phyloP scores from a whole-genome alignment of 73 alveolate genomes.

The Stentor coeruleus region DNA sequence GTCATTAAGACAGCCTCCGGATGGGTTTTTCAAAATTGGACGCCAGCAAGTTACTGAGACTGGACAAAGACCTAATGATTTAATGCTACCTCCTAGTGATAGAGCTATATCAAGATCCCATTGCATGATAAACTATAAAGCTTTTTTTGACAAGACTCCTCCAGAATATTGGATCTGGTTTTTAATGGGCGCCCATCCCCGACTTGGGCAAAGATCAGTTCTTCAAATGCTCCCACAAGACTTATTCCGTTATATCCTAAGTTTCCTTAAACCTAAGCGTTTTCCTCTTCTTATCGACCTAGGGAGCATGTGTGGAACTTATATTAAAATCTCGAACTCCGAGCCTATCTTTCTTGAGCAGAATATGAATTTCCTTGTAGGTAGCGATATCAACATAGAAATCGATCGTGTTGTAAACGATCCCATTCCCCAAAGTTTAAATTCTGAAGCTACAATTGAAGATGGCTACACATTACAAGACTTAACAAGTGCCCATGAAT shows the following conservation, averaged over 20 bases:
- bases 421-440: neutral
- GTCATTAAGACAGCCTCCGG: neutral
- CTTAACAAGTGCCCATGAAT: neutral
- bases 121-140: conserved; percentile 49
- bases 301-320: conserved; percentile 70
- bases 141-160: conserved; percentile 35
- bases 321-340: conserved; percentile 38
- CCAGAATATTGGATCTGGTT: conserved; percentile 36
- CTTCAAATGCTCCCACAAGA: conserved; percentile 43
- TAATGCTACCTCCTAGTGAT: conserved; percentile 67
- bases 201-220: conserved; percentile 47
- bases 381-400: neutral
- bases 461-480: neutral
- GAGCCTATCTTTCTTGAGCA: neutral
- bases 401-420: neutral
- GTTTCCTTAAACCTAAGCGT: conserved; percentile 42
- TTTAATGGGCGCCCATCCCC: conserved; percentile 45
- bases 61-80: conserved; percentile 65
- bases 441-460: neutral
- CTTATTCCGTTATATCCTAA: conserved; percentile 46
- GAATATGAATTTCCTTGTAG: conserved; percentile 2
- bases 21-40: conserved; percentile 44
- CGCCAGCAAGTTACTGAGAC: conserved; percentile 65
- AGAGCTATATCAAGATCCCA: conserved; percentile 63
- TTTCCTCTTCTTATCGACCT: conserved; percentile 48